Evolutionary conservation across 495 filamentous ascomycete genomes (phyloP).

Genomic region (Hypoxylon fuscum): DNA sequence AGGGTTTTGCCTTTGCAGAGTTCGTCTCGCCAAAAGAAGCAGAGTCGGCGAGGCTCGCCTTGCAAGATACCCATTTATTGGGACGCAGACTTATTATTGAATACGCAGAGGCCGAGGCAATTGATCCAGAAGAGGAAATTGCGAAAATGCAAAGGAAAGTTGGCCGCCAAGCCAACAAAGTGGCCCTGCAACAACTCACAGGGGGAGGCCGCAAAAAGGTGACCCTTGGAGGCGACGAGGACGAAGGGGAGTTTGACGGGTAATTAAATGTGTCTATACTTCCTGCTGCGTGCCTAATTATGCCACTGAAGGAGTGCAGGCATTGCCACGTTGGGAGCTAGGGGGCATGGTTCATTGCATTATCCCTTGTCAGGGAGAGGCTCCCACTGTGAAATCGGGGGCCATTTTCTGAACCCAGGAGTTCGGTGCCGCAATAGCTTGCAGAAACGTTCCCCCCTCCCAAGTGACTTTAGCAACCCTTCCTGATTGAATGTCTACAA

Average conservation of each 20-base stretch:
- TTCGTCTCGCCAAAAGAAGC: slow-evolving; percentile 93
- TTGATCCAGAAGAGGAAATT: slow-evolving; percentile 95
- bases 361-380: slow-evolving; percentile 45
- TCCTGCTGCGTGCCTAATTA: slow-evolving; percentile 31
- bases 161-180: slow-evolving; percentile 83
- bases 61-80: slow-evolving; percentile 92
- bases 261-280: slow-evolving; percentile 42
- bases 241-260: slow-evolving; percentile 63
- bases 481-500: slow-evolving; percentile 36
- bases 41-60: slow-evolving; percentile 87
- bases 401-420: slow-evolving; percentile 35
- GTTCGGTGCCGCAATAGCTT: slow-evolving; percentile 34
- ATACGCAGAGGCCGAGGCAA: slow-evolving; percentile 83
- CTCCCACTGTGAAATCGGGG: slow-evolving; percentile 25
- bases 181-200: slow-evolving; percentile 86
- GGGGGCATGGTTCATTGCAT: slow-evolving; percentile 40
- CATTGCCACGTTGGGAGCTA: slow-evolving; percentile 45
- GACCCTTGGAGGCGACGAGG: slow-evolving; percentile 76
- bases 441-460: slow-evolving; percentile 34
- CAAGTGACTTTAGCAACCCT: slow-evolving; percentile 28
- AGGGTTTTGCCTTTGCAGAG: slow-evolving; percentile 97
- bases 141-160: slow-evolving; percentile 96
- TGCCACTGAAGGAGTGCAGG: slow-evolving; percentile 35
- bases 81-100: slow-evolving; percentile 88
- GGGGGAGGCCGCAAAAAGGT: slow-evolving; percentile 86